Evolutionary conservation across 1,284 basidiomycete genomes (phyloP).

Genomic region (Hemileia vastatrix): DNA sequence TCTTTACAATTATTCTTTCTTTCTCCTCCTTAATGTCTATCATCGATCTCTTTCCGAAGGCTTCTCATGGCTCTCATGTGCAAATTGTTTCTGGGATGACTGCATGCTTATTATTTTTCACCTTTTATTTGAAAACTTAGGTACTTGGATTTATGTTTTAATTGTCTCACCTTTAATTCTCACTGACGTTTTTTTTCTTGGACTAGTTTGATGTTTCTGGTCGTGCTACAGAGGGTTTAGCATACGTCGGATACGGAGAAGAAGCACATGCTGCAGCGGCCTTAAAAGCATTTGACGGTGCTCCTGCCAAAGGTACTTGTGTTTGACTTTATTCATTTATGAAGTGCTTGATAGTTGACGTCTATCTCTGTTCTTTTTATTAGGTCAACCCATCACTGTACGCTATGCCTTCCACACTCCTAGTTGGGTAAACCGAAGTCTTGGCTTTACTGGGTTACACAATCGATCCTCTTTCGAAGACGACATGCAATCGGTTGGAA

Average conservation of each 20-base stretch:
- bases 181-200: neutral
- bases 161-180: neutral
- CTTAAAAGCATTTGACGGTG: slow-evolving; percentile 18
- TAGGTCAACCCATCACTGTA: slow-evolving; percentile 15
- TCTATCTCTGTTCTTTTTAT: neutral
- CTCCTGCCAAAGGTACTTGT: slow-evolving; percentile 17
- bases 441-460: neutral
- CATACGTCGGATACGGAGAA: slow-evolving; percentile 3
- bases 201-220: slow-evolving; percentile 19
- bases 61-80: neutral
- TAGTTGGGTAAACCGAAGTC: slow-evolving; percentile 2
- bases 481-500: neutral
- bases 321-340: neutral
- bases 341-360: neutral
- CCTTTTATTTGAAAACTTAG: neutral
- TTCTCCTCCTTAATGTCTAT: no score
- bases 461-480: neutral
- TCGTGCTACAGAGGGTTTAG: slow-evolving; percentile 17
- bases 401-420: slow-evolving; percentile 4
- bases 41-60: no score
- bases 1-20: no score
- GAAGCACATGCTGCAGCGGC: slow-evolving; percentile 16
- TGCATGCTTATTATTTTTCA: slow-evolving; percentile 1
- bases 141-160: slow-evolving; percentile 7
- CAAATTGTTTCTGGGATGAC: neutral